Evolutionary conservation across 176 grass and related monocot species (phyloP).

Genomic region (Oryza brachyantha): DNA sequence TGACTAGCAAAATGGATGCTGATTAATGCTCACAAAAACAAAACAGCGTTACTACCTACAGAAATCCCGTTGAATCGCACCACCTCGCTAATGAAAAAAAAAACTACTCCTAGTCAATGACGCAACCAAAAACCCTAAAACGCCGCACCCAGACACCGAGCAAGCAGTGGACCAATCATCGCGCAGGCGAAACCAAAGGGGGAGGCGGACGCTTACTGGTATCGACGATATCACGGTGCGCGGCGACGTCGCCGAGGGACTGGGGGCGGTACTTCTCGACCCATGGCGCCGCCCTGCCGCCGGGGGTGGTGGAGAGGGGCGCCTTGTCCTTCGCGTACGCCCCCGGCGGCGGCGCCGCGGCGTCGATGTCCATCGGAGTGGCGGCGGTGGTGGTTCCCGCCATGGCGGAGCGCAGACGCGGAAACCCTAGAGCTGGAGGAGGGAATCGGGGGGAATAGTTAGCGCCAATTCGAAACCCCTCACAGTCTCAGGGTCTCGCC

Average conservation of each 20-base stretch:
- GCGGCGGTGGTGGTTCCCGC: slow-evolving; percentile 43
- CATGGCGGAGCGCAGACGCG: slow-evolving; percentile 28
- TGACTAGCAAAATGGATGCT: not conserved
- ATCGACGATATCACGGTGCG: slow-evolving; percentile 93
- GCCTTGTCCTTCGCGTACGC: slow-evolving; percentile 52
- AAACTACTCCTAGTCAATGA: not conserved
- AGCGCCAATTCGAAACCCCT: slow-evolving; percentile 66
- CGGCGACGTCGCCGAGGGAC: slow-evolving; percentile 89
- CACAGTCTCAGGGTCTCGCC: not conserved
- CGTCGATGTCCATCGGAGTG: slow-evolving; percentile 83
- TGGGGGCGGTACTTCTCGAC: slow-evolving; percentile 95
- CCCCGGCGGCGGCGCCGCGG: slow-evolving; percentile 29
- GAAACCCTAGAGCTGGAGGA: slow-evolving; percentile 45
- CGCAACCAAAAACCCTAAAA: not conserved
- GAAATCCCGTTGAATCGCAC: not conserved
- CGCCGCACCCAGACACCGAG: not conserved
- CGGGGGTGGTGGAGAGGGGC: slow-evolving; percentile 11
- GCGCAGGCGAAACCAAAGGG: not conserved
- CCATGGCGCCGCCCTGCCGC: slow-evolving; percentile 76
- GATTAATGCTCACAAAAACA: not conserved
- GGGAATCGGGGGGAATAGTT: slow-evolving; percentile 24
- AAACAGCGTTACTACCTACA: not conserved
- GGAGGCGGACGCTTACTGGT: slow-evolving; percentile 49
- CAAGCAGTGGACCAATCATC: not conserved
- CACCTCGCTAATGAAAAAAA: not conserved